These are phyloP conservation scores for Rhododendron ferrugineum DNA, from an alignment of 148 eudicot species.

Conservation along the genomic window DNA sequence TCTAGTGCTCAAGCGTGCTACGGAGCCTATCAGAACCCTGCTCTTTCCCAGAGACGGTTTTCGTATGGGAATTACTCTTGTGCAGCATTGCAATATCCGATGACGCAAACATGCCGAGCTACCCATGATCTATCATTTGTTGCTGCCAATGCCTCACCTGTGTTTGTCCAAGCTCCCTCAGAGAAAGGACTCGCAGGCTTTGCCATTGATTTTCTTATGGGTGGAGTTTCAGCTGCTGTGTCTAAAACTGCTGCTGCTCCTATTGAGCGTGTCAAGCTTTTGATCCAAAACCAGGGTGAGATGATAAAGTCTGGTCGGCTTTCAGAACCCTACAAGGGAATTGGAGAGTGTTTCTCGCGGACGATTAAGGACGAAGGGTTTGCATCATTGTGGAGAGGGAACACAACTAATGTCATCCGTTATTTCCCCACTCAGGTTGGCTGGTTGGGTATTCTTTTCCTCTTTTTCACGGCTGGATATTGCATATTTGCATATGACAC, in stretches of 20 bases:
- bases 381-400: conserved; percentile 41
- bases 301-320: conserved; percentile 41
- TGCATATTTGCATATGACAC: no score
- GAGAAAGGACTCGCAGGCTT: conserved; percentile 31
- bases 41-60: conserved; percentile 16
- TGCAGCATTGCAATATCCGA: conserved; percentile 25
- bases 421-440: conserved; percentile 47
- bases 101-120: conserved; percentile 7
- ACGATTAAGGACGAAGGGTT: conserved; percentile 40
- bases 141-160: conserved; percentile 28
- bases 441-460: conserved; percentile 23
- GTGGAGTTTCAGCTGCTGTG: conserved; percentile 46
- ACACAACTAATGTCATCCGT: conserved; percentile 41
- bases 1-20: conserved; percentile 18
- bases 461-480: neutral
- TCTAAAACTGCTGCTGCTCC: conserved; percentile 45
- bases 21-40: conserved; percentile 15
- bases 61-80: conserved; percentile 27
- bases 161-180: conserved; percentile 34
- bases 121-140: conserved; percentile 15
- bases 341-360: conserved; percentile 33
- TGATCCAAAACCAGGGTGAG: conserved; percentile 46
- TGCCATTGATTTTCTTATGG: conserved; percentile 44
- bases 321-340: conserved; percentile 46
- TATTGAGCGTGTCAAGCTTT: conserved; percentile 42